phyloP scores from a whole-genome alignment of 352 stramenopile genomes.

The Globisporangium carolinianum region DNA sequence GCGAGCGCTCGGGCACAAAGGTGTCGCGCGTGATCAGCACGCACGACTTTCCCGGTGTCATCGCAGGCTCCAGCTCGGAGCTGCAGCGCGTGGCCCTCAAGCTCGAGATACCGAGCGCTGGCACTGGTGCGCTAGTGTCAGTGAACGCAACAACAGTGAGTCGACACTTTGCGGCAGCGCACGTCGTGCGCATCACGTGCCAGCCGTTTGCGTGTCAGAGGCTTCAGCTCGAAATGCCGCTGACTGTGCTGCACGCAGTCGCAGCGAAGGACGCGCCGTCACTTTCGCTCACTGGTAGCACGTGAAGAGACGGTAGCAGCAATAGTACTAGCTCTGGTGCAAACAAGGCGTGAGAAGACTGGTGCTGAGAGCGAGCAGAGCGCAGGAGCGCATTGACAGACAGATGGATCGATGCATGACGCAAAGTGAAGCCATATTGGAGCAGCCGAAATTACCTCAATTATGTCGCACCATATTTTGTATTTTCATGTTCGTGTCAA shows the following conservation, averaged over 20 bases:
- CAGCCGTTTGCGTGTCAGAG: conserved; percentile 7
- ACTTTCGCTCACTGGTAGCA: neutral
- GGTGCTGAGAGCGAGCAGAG: too few relatives aligned
- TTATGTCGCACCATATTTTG: neutral
- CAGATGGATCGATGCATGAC: too few relatives aligned
- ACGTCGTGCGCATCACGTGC: conserved; percentile 8
- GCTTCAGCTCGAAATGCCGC: conserved; percentile 6
- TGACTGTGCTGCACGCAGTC: conserved; percentile 8
- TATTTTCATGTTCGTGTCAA: neutral
- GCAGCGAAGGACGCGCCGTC: conserved; percentile 4
- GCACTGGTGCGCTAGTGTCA: neutral
- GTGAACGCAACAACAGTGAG: conserved; percentile 6
- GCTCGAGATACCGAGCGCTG: neutral
- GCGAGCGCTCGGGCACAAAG: conserved; percentile 3
- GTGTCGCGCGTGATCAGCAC: conserved; percentile 2
- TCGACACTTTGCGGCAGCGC: conserved; percentile 7
- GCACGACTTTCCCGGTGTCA: conserved; percentile 7
- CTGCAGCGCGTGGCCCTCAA: conserved; percentile 3
- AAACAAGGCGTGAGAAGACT: too few relatives aligned
- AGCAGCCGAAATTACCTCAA: neutral
- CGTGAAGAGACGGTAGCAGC: too few relatives aligned
- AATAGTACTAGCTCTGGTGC: too few relatives aligned
- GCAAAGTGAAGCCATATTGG: neutral
- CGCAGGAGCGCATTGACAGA: too few relatives aligned
- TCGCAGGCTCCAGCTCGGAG: conserved; percentile 3